phyloP scores from a whole-genome alignment of 441 rosid genomes.

The Eutrema salsugineum region DNA sequence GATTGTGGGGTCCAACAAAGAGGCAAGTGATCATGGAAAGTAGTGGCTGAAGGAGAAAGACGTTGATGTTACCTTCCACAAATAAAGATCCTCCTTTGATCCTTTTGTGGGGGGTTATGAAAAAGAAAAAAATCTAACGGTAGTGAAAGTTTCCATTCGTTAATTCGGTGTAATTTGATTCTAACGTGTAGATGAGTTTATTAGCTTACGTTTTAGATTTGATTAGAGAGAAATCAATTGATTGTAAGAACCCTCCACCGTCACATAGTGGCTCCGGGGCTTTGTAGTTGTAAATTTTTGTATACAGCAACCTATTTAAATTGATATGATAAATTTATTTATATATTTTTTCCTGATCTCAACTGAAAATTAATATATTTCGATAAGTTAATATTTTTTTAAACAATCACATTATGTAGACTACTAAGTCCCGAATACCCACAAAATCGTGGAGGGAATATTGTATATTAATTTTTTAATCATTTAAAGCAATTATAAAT shows the following conservation, averaged over 20 bases:
- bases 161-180: not conserved
- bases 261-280: not conserved
- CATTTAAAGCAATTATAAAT: too few relatives aligned
- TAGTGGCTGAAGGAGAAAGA: constrained; percentile 23
- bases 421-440: too few relatives aligned
- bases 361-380: too few relatives aligned
- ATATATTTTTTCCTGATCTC: too few relatives aligned
- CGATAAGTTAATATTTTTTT: too few relatives aligned
- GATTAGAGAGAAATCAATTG: not conserved
- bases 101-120: not conserved
- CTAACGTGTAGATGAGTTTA: constrained; percentile 19
- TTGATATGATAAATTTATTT: too few relatives aligned
- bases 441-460: too few relatives aligned
- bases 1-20: constrained; percentile 18
- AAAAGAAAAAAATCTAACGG: not conserved
- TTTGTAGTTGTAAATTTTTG: too few relatives aligned
- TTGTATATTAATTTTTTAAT: too few relatives aligned
- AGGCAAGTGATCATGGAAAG: constrained; percentile 31
- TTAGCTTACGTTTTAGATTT: constrained; percentile 3
- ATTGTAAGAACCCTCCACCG: not conserved
- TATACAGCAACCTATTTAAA: too few relatives aligned
- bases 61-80: constrained; percentile 26
- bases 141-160: constrained; percentile 12
- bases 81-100: constrained; percentile 17
- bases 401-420: too few relatives aligned